Base-by-base conservation (phyloP, 768 basidiomycete species). In the Dacryopinax spathularia region DNA sequence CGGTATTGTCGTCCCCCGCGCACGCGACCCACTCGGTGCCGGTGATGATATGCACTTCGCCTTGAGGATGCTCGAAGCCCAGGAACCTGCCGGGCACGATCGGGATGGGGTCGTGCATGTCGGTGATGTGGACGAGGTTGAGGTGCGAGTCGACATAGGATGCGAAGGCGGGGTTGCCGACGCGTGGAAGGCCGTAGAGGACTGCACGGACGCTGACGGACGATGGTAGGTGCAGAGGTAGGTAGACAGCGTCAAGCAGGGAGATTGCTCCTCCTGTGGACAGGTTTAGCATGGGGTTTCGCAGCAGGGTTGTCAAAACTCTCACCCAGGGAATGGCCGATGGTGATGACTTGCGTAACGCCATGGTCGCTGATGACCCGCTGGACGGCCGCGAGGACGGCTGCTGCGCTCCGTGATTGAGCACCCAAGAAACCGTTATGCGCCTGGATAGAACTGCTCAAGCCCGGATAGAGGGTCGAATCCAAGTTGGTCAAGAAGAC, bases 21-120 rank as follows among this genome's bases (percentile, higher is more conserved):
- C 86, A 87, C 6, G 73, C 64, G 22, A 77, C 71, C 85, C 85
- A 88, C 18, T 73, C 70, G 0, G 74, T 76, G 1, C 74, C 75
- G 33, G 73, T 74, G 39, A 79, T 76, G 43, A 85, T 80, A 65
- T 83, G 82, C 15, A 83, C 70, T 68, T 84, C 83, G 20, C 82
- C 82, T 20, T 74, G 74, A 1, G 79, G 76, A 41, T 83, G 82
- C 62, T 71, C 73, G 68, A 72, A 84, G 1, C 79, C 80, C 15
- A 81, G 71, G 63, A 72, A 74, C 20, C 77, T 74, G 1, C 77
- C 79, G 7, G 84, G 84, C 7, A 85, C 75, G 64, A 81, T 84
- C 25, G 85, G 84, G 41, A 86, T 73, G 1, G 76, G 75, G 70
- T 80, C 73, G 31, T 77, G 64, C 67, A 82, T 79, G 69, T 79